These are phyloP conservation scores for Mycena filopes DNA, from an alignment of 768 basidiomycete species.

Conservation along the genomic window DNA sequence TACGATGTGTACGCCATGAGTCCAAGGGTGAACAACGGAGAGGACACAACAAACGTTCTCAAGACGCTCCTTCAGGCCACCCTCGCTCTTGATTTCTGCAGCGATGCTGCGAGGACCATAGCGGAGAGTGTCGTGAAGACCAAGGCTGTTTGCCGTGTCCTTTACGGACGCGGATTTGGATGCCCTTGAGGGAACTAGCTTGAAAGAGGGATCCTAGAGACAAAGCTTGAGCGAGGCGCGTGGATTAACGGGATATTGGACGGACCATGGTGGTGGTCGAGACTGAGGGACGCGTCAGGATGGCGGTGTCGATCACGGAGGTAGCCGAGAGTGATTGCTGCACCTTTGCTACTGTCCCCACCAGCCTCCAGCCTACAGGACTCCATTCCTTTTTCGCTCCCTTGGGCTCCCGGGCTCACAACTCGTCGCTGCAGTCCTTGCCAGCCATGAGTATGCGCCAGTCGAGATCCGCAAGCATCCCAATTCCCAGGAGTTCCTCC, in stretches of 20 bases:
- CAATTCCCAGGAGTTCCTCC: constrained; percentile 64
- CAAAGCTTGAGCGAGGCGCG: constrained; percentile 12
- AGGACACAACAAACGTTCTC: constrained; percentile 67
- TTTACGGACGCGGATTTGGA: constrained; percentile 72
- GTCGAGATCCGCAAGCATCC: constrained; percentile 74
- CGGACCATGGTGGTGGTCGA: constrained; percentile 22
- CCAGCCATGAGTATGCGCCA: constrained; percentile 59
- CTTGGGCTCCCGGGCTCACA: not conserved
- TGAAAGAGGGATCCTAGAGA: constrained; percentile 61
- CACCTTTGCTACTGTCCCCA: not conserved
- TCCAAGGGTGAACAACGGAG: constrained; percentile 5
- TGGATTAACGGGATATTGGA: not conserved
- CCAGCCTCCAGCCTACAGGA: not conserved
- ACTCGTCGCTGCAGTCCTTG: not conserved
- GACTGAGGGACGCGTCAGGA: constrained; percentile 43
- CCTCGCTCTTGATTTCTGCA: constrained; percentile 72
- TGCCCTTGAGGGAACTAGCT: constrained; percentile 67
- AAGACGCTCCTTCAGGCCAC: constrained; percentile 74
- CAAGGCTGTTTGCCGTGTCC: constrained; percentile 78
- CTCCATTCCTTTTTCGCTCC: not conserved
- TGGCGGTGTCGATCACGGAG: constrained; percentile 10
- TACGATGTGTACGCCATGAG: constrained; percentile 42
- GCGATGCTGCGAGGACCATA: constrained; percentile 88
- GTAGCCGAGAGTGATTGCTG: not conserved
- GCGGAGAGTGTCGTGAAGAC: constrained; percentile 88